A percentile compares a stretch with the other conserved stretches of the same genome.
Conservation (phyloP, 108 stramenopile genomes). For the Bacterosira constricta region DNA sequence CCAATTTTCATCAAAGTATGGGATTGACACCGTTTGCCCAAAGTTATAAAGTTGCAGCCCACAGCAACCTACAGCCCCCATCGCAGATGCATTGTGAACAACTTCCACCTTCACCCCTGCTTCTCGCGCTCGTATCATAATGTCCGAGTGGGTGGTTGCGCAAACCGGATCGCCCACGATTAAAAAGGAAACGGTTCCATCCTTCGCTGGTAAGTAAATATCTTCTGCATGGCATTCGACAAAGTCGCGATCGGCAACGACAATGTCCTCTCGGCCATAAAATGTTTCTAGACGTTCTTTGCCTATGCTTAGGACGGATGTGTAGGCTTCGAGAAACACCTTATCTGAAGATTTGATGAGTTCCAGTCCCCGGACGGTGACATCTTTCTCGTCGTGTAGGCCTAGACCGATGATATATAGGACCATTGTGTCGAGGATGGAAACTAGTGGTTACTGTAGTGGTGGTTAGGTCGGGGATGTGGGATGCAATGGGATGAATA, state of each 20-base stretch:
- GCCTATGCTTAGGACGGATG: constrained; percentile 90
- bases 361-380: constrained; percentile 96
- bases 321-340: constrained; percentile 98
- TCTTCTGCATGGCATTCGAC: constrained; percentile 96
- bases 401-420: constrained; percentile 98
- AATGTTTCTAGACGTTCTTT: constrained; percentile 85
- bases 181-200: constrained; percentile 89
- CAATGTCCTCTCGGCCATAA: constrained; percentile 87
- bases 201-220: constrained; percentile 83
- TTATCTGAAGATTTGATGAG: constrained; percentile 83
- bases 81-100: constrained; percentile 98
- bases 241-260: constrained; percentile 92
- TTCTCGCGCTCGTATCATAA: constrained; percentile 88
- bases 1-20: constrained; percentile 97
- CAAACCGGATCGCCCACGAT: constrained; percentile 99
- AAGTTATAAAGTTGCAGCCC: constrained; percentile 98
- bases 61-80: constrained; percentile 97
- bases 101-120: constrained; percentile 85
- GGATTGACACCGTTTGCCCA: constrained; percentile 98
- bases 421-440: constrained; percentile 83
- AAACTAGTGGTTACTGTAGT: no score
- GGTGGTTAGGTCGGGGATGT: neutral
- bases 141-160: constrained; percentile 97
- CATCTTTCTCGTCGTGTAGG: constrained; percentile 97
- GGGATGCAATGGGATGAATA: no score